These are phyloP conservation scores for Podila clonocystis DNA, from an alignment of 192 early-diverging fungal genomes.

Conservation along the genomic window DNA sequence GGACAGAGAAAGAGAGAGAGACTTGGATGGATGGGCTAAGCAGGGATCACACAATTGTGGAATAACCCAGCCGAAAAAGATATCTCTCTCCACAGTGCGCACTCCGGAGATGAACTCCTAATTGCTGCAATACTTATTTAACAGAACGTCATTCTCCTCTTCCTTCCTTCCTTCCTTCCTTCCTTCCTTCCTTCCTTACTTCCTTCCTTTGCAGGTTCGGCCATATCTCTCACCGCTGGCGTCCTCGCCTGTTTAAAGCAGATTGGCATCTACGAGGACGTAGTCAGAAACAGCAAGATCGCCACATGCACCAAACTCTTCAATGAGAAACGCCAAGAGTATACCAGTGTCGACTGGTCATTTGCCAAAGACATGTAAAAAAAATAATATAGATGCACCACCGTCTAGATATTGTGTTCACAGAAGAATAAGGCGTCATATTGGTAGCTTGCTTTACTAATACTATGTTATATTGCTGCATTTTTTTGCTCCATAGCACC, in stretches of 20 bases:
- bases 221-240: neutral
- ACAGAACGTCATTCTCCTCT: too few species aligned
- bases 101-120: too few species aligned
- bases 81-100: too few species aligned
- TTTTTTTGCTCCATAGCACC: neutral
- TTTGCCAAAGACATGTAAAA: conserved; percentile 1
- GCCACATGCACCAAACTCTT: neutral
- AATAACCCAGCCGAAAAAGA: too few species aligned
- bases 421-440: too few species aligned
- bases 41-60: neutral
- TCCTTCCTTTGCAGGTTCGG: neutral
- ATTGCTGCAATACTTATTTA: neutral
- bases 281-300: neutral
- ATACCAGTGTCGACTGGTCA: neutral
- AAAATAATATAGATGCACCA: neutral
- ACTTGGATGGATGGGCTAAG: neutral
- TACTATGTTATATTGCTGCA: too few species aligned
- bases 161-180: too few species aligned
- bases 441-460: too few species aligned
- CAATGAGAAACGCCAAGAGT: neutral
- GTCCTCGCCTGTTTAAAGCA: neutral
- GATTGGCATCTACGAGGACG: neutral
- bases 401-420: too few species aligned
- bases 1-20: neutral
- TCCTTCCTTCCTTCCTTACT: neutral